Conservation (phyloP, 2,329 filamentous ascomycete genomes). For the Myriosclerotinia scirpicola region DNA sequence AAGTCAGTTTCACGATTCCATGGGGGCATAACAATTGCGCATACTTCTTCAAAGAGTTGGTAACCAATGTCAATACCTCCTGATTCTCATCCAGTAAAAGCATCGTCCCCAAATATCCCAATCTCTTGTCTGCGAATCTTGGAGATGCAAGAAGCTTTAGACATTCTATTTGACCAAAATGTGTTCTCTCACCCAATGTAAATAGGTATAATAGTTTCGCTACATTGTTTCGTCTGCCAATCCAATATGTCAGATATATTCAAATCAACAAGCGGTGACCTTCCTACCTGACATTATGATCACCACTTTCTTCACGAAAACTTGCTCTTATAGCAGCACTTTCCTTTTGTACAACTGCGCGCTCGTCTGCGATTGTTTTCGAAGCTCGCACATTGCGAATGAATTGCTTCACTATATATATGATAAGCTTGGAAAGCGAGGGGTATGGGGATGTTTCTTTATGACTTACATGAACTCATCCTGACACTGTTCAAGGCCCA, state of each 20-base stretch:
- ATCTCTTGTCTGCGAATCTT: slow-evolving; percentile 93
- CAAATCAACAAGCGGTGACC: slow-evolving; percentile 21
- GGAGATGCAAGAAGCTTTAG: slow-evolving; percentile 95
- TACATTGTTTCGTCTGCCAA: slow-evolving; percentile 88
- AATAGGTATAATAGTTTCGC: slow-evolving; percentile 98
- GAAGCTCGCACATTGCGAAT: slow-evolving; percentile 98
- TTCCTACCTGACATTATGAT: slow-evolving; percentile 81
- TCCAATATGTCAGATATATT: slow-evolving; percentile 14
- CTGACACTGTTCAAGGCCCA: slow-evolving; percentile 36
- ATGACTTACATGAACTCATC: slow-evolving; percentile 42
- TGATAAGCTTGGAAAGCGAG: slow-evolving; percentile 29
- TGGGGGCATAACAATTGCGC: slow-evolving; percentile 4
- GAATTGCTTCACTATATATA: slow-evolving; percentile 86
- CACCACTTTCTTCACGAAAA: slow-evolving; percentile 94
- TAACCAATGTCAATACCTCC: slow-evolving; percentile 94
- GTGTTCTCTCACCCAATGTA: slow-evolving; percentile 92
- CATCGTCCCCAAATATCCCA: slow-evolving; percentile 96
- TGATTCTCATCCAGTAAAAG: slow-evolving; percentile 96
- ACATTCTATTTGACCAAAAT: slow-evolving; percentile 99
- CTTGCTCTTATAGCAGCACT: slow-evolving; percentile 96
- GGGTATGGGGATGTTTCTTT: slow-evolving; percentile 27
- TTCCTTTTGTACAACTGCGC: slow-evolving; percentile 97
- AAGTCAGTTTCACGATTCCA: slow-evolving; percentile 6
- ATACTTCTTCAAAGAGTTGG: slow-evolving; percentile 97
- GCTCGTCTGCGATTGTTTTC: slow-evolving; percentile 98